Evolutionary conservation across 768 basidiomycete species (phyloP).

Genomic region (Boletus eberwhitei): DNA sequence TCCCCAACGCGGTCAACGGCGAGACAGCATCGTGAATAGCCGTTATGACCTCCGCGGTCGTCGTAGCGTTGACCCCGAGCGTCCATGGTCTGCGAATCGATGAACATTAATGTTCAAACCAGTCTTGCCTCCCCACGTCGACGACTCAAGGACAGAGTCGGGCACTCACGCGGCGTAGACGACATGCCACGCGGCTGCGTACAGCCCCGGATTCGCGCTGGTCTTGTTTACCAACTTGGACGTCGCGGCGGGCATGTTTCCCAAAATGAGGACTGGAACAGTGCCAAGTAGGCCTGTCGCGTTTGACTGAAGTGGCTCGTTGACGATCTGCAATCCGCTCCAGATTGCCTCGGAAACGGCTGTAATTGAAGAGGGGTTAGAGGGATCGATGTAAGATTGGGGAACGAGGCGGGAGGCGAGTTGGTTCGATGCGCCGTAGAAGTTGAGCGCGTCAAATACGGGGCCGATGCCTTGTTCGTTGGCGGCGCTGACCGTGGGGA

Average conservation of each 20-base stretch:
- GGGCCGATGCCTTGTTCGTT: constrained; percentile 7
- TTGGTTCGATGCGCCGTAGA: constrained; percentile 17
- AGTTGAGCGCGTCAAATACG: constrained; percentile 4
- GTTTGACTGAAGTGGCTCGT: neutral
- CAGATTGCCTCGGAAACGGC: constrained; percentile 17
- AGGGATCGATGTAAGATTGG: constrained; percentile 12
- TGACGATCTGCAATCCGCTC: constrained; percentile 15
- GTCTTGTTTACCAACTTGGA: constrained; percentile 5
- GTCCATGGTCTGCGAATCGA: constrained; percentile 14
- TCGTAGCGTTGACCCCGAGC: neutral
- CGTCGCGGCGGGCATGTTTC: constrained; percentile 6
- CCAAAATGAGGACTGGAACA: neutral
- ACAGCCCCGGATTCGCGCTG: constrained; percentile 17
- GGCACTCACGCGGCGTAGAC: constrained; percentile 10
- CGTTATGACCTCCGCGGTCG: neutral
- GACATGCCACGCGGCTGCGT: constrained; percentile 14
- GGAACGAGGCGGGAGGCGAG: constrained; percentile 21
- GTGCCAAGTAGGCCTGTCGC: neutral
- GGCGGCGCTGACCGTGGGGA: constrained; percentile 12
- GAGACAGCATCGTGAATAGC: constrained; percentile 8
- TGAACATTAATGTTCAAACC: neutral
- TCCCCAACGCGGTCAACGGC: constrained; percentile 14
- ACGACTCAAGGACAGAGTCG: neutral
- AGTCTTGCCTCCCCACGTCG: too few relatives aligned
- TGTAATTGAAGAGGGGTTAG: constrained; percentile 4